phyloP scores from a whole-genome alignment of 2,329 filamentous ascomycete species.

The Fusarium begoniae region DNA sequence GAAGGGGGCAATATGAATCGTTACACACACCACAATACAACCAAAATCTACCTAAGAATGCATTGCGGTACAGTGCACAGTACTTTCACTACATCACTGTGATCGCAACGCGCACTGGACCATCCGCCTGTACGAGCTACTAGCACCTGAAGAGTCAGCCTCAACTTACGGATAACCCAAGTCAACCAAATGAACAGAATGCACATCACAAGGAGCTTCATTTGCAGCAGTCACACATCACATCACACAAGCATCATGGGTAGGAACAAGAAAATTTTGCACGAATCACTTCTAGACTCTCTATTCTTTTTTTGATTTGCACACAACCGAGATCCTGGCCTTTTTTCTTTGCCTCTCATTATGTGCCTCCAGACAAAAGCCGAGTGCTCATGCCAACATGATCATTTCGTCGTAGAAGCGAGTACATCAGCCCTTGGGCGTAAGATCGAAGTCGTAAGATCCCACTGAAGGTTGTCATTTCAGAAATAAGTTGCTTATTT shows the following conservation, averaged over 20 bases:
- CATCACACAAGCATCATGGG: background rate
- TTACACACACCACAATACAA: background rate
- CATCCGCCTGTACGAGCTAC: background rate
- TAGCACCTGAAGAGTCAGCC: rapidly evolving
- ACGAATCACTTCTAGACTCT: conserved; percentile 58
- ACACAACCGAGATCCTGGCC: conserved; percentile 55
- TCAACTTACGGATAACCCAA: rapidly evolving
- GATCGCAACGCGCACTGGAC: too few species aligned
- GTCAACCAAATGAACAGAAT: too few species aligned
- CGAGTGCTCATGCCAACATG: conserved; percentile 56
- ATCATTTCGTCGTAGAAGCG: conserved; percentile 59
- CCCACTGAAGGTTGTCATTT: conserved; percentile 38
- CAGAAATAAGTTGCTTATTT: conserved; percentile 65
- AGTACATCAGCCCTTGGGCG: conserved; percentile 48
- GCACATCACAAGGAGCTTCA: background rate
- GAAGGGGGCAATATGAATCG: background rate
- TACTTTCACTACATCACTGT: too few species aligned
- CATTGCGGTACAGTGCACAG: background rate
- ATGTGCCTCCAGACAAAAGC: conserved; percentile 53
- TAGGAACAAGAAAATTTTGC: conserved; percentile 29
- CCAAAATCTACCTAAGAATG: too few species aligned
- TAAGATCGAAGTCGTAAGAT: conserved; percentile 39
- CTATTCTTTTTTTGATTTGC: conserved; percentile 59
- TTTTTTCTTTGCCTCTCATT: conserved; percentile 53
- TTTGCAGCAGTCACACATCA: background rate